Evolutionary conservation across 176 grass and related monocot species (phyloP).

Genomic region (Microstegium vimineum): DNA sequence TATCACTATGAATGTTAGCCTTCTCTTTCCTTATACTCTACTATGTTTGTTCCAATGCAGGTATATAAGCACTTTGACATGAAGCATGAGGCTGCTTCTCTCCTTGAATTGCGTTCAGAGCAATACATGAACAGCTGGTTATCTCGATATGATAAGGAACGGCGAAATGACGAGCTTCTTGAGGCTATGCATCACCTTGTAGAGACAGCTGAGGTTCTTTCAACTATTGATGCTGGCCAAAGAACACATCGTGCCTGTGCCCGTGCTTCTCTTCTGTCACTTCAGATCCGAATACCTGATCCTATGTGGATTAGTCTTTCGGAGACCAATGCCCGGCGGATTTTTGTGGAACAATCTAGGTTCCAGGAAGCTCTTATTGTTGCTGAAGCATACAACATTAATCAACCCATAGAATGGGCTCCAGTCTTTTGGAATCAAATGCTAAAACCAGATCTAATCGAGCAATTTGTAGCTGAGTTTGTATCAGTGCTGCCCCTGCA

Average conservation of each 20-base stretch:
- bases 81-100: conserved; percentile 90
- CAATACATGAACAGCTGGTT: conserved; percentile 82
- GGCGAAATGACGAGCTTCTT: conserved; percentile 68
- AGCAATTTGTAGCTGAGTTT: conserved; percentile 86
- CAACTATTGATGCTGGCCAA: conserved; percentile 83
- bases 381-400: conserved; percentile 84
- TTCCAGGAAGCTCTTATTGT: conserved; percentile 96
- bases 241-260: conserved; percentile 78
- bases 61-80: conserved; percentile 94
- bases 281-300: conserved; percentile 92
- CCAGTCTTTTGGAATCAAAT: conserved; percentile 90
- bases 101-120: conserved; percentile 70
- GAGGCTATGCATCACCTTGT: conserved; percentile 86
- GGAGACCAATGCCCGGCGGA: conserved; percentile 66
- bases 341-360: conserved; percentile 83
- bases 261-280: conserved; percentile 73
- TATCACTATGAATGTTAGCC: neutral
- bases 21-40: conserved; percentile 7
- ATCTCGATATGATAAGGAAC: conserved; percentile 60
- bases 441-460: conserved; percentile 84
- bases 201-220: conserved; percentile 78
- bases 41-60: conserved; percentile 34
- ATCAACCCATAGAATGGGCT: conserved; percentile 87
- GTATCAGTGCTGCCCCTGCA: conserved; percentile 78
- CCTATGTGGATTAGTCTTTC: conserved; percentile 78